Base-by-base conservation (phyloP, 805 yeast genomes). In the Ogataea methanolica region DNA sequence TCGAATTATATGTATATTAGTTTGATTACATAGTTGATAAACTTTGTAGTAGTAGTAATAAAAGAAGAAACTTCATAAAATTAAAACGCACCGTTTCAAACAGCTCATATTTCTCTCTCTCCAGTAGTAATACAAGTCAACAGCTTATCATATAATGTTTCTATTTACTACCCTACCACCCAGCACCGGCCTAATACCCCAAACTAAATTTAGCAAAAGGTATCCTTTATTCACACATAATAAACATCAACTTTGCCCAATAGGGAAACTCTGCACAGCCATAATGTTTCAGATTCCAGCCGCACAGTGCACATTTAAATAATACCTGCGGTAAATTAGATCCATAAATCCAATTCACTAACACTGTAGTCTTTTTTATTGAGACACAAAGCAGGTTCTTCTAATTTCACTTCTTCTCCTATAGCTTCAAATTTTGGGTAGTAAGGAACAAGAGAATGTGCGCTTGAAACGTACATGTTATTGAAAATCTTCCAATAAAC, bases 401-500 rank as follows among this genome's bases (percentile, higher is more conserved):
- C 49, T 3, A 29, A 34, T 39, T 48, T 47, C 9, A 55, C 31
- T 39, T 53, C 57, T 5, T 47, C 59, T 3, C 66, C 67, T 26
- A 64, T 44, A 4, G 42, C 31, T 33, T 73, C 76, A n/a, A 82
- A 55, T 5, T 68, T 55, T 1, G 98, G 98, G 62, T 86, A 90
- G 57, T 76, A 81, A 1, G 97, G 96, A 1, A 90, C 89, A 61
- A 94, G 62, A 0, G 91, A 69, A 62, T 89, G 95, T 39, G 80
- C 71, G 50, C 78, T 76, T 56, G 83, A 89, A 14, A 87, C 78
- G 59, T 91, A 91, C 26, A 90, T 80, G 37, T 70, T 68, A 58
- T 92, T 91, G 70, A 80, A 91, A 14, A 90, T 63, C 53, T 76
- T 82, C 98, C 98, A 94, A 64, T 85, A 94, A 0, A 94, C 83